Conservation (phyloP, 495 filamentous ascomycete species). For the Sphaerosporella brunnea region DNA sequence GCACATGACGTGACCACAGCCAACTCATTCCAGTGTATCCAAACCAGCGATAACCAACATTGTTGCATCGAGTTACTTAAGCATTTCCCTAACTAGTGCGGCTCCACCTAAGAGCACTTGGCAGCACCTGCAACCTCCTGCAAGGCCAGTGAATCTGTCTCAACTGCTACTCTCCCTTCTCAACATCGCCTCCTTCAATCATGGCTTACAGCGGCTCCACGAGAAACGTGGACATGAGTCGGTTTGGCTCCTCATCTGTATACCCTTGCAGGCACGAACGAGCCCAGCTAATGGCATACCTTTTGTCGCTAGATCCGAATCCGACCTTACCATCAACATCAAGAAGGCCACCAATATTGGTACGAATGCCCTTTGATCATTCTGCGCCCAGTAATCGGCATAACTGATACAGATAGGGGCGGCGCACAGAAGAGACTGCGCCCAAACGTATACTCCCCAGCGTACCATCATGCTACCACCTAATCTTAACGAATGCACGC, state of each 20-base stretch:
- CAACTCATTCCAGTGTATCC: too few species aligned
- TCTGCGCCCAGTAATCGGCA: background rate
- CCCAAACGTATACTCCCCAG: constrained; percentile 52
- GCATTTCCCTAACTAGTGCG: too few species aligned
- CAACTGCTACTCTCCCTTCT: too few species aligned
- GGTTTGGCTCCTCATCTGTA: constrained; percentile 25
- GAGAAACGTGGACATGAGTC: constrained; percentile 42
- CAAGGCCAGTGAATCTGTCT: too few species aligned
- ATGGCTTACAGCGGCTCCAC: constrained; percentile 28
- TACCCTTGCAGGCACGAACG: background rate
- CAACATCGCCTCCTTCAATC: too few species aligned
- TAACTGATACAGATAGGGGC: background rate
- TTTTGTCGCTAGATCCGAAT: constrained; percentile 50
- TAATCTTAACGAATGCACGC: background rate
- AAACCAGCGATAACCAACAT: too few species aligned
- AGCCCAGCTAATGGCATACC: constrained; percentile 19
- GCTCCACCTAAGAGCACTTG: too few species aligned
- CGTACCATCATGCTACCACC: background rate
- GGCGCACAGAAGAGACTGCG: constrained; percentile 60
- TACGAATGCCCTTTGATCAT: constrained; percentile 26
- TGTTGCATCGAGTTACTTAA: too few species aligned
- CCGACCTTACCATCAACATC: constrained; percentile 87
- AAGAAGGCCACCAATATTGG: constrained; percentile 84
- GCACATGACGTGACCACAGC: too few species aligned
- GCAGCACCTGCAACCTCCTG: too few species aligned